Conservation (phyloP, 371 early-diverging fungal genomes). For the Syncephalastrum racemosum region DNA sequence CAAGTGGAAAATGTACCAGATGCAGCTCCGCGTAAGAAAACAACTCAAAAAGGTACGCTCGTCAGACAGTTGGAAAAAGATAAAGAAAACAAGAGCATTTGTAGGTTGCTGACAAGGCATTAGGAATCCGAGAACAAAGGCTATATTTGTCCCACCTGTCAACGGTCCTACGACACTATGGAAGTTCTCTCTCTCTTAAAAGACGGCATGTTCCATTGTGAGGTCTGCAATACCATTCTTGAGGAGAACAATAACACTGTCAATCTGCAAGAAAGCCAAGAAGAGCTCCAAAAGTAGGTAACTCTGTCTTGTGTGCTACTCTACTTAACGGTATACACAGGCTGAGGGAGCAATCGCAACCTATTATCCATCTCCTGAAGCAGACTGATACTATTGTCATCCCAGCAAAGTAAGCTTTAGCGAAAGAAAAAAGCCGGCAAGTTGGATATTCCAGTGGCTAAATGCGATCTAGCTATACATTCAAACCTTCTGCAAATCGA, state of each 20-base stretch:
- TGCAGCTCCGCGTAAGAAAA: constrained; percentile 46
- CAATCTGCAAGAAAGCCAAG: constrained; percentile 51
- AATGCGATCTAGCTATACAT: constrained; percentile 32
- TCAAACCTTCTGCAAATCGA: constrained; percentile 28
- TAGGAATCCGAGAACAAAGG: constrained; percentile 75
- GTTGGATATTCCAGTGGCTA: background rate
- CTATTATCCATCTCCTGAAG: constrained; percentile 81
- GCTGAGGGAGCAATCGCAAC: constrained; percentile 78
- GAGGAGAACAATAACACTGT: constrained; percentile 70
- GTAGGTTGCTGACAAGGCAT: background rate
- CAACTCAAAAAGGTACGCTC: constrained; percentile 7
- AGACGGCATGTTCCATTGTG: constrained; percentile 59
- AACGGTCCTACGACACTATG: constrained; percentile 53
- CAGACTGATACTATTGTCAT: constrained; percentile 77
- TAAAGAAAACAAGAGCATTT: too few species aligned
- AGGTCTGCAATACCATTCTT: constrained; percentile 58
- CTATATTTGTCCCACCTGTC: constrained; percentile 65
- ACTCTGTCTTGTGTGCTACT: background rate
- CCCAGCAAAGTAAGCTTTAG: constrained; percentile 50
- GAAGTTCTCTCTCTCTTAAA: constrained; percentile 55
- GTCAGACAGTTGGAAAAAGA: background rate
- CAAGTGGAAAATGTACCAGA: constrained; percentile 88
- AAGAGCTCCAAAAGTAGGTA: constrained; percentile 23
- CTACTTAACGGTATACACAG: constrained; percentile 22
- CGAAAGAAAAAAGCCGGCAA: background rate